Evolutionary conservation across 1,284 basidiomycete genomes (phyloP).

Genomic region (Athelia psychrophila): DNA sequence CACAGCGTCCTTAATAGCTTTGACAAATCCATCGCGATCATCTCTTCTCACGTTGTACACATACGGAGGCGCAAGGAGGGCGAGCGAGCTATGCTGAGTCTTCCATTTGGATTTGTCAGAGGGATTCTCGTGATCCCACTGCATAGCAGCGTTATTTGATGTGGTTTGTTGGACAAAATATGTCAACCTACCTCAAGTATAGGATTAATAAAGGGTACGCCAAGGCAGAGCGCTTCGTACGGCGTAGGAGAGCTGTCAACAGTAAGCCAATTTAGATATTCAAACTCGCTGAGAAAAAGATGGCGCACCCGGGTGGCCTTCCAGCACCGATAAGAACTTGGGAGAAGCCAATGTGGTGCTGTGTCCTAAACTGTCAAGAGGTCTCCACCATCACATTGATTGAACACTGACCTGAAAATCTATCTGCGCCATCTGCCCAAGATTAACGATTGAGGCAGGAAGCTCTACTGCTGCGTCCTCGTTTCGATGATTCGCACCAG

Average conservation of each 20-base stretch:
- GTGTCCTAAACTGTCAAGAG: too few species aligned
- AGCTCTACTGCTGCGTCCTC: conserved; percentile 2
- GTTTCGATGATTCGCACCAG: conserved; percentile 3
- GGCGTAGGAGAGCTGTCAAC: conserved; percentile 26
- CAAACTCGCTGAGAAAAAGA: conserved; percentile 10
- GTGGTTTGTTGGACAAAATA: background rate
- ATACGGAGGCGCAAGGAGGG: conserved; percentile 27
- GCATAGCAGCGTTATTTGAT: background rate
- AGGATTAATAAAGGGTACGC: conserved; percentile 39
- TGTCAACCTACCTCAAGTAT: conserved; percentile 11
- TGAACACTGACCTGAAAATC: too few species aligned
- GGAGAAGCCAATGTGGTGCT: conserved; percentile 8
- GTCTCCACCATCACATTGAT: too few species aligned
- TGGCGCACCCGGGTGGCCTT: conserved; percentile 12
- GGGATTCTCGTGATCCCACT: conserved; percentile 26
- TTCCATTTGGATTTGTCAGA: conserved; percentile 27
- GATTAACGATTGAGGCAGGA: conserved; percentile 8
- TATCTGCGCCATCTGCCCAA: conserved; percentile 10
- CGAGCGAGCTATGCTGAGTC: conserved; percentile 30
- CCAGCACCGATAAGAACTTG: conserved; percentile 16
- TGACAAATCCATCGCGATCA: conserved; percentile 14
- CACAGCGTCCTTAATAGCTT: conserved; percentile 14
- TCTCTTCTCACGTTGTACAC: conserved; percentile 32
- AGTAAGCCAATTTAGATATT: conserved; percentile 4
- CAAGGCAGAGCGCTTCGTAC: conserved; percentile 37